These are phyloP conservation scores for Trametes pubescens DNA, from an alignment of 1,284 basidiomycete genomes.

Conservation along the genomic window DNA sequence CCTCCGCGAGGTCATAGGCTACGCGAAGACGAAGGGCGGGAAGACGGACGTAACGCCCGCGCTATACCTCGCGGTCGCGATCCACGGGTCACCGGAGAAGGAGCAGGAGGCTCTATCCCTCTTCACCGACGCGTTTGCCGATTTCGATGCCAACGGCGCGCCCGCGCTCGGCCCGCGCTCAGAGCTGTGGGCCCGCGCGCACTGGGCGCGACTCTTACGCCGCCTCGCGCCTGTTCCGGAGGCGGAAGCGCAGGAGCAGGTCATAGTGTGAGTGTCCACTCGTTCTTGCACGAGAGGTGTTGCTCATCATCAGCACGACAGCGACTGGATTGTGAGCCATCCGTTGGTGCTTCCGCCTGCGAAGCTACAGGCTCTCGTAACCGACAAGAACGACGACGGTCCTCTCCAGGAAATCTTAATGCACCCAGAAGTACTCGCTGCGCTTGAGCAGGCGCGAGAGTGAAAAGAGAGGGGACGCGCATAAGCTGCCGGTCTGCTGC, in stretches of 20 bases:
- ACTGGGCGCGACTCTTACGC: constrained; percentile 29
- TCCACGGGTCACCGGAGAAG: constrained; percentile 23
- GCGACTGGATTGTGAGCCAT: constrained; percentile 29
- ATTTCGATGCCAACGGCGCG: constrained; percentile 18
- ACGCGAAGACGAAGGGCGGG: constrained; percentile 22
- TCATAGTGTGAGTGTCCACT: constrained; percentile 19
- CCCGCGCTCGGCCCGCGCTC: constrained; percentile 27
- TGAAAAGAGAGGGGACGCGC: neutral
- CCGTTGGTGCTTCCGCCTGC: constrained; percentile 24
- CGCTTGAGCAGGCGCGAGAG: constrained; percentile 19
- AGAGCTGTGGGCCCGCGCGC: constrained; percentile 32
- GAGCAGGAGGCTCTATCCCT: constrained; percentile 26
- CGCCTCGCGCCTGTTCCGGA: constrained; percentile 22
- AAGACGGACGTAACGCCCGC: constrained; percentile 27
- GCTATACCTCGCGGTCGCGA: constrained; percentile 32
- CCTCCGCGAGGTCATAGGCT: constrained; percentile 32
- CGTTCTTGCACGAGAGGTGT: neutral
- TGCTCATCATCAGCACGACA: neutral
- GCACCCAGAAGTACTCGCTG: constrained; percentile 26
- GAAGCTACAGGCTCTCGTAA: constrained; percentile 24
- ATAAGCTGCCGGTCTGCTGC: neutral
- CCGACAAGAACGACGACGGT: constrained; percentile 22
- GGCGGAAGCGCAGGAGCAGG: constrained; percentile 27
- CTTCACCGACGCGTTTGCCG: constrained; percentile 23
- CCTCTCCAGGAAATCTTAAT: constrained; percentile 22